Percentiles rank a stretch among this genome's conserved stretches.
These are phyloP conservation scores for Yueomyces sinensis DNA, from an alignment of 805 yeast genomes.

Conservation along the genomic window DNA sequence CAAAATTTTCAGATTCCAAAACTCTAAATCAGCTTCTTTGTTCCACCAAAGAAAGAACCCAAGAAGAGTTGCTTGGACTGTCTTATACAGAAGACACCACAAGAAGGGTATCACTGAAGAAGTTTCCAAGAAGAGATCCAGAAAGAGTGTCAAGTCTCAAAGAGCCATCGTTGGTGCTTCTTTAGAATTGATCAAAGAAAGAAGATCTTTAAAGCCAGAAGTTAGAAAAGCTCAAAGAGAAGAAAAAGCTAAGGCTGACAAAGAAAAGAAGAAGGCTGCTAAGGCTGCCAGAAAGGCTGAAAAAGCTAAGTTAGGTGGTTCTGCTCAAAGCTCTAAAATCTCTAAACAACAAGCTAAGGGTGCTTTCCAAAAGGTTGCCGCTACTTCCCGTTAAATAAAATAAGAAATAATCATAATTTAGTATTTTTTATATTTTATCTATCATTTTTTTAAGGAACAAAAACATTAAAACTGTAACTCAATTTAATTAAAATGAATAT, in stretches of 20 bases:
- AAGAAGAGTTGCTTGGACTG: slow-evolving; percentile 99
- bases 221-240: slow-evolving; percentile 97
- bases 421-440: too few species aligned
- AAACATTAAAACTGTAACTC: too few species aligned
- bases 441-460: too few species aligned
- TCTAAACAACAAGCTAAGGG: slow-evolving; percentile 97
- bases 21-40: slow-evolving; percentile 93
- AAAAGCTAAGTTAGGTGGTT: slow-evolving; percentile 69
- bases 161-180: slow-evolving; percentile 99
- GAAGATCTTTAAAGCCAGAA: slow-evolving; percentile 92
- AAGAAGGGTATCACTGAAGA: slow-evolving; percentile 99
- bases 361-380: slow-evolving; percentile 93
- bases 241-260: slow-evolving; percentile 68
- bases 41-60: slow-evolving; percentile 99
- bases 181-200: slow-evolving; percentile 93
- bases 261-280: slow-evolving; percentile 81
- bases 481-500: too few species aligned
- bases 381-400: slow-evolving; percentile 82
- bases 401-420: too few species aligned
- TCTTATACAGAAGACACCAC: slow-evolving; percentile 99
- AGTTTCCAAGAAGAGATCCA: slow-evolving; percentile 90
- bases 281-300: slow-evolving; percentile 94
- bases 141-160: slow-evolving; percentile 96
- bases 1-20: slow-evolving; percentile 98
- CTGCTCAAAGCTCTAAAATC: slow-evolving; percentile 55